Percentiles rank a stretch among this genome's conserved stretches.
These are phyloP conservation scores for Zygosaccharomyces rouxii DNA, from an alignment of 805 yeast species.

Conservation along the genomic window DNA sequence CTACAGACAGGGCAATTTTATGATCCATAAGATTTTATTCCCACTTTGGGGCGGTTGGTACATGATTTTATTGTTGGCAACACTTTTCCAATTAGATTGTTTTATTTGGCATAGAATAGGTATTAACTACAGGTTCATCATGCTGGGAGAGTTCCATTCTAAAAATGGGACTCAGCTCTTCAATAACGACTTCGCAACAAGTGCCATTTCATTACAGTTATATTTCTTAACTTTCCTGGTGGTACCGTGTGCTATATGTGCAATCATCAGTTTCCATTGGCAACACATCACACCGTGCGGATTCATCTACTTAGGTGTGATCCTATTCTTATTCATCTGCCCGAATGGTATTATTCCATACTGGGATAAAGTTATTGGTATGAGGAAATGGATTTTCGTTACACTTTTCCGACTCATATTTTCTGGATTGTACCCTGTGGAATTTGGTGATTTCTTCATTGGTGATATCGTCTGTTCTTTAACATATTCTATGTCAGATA, in stretches of 20 bases:
- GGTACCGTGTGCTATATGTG: slow-evolving; percentile 53
- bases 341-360: slow-evolving; percentile 28
- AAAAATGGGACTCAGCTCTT: slow-evolving; percentile 43
- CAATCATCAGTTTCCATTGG: slow-evolving; percentile 71
- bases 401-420: slow-evolving; percentile 67
- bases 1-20: slow-evolving; percentile 39
- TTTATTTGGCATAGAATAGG: slow-evolving; percentile 67
- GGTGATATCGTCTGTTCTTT: slow-evolving; percentile 90
- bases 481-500: slow-evolving; percentile 81
- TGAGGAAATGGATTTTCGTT: slow-evolving; percentile 73
- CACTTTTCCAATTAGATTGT: slow-evolving; percentile 66
- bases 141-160: slow-evolving; percentile 67
- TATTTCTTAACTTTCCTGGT: slow-evolving; percentile 59
- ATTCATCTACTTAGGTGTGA: slow-evolving; percentile 46
- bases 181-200: slow-evolving; percentile 37
- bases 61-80: slow-evolving; percentile 52
- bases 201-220: slow-evolving; percentile 42
- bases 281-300: slow-evolving; percentile 79
- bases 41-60: slow-evolving; percentile 95
- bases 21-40: slow-evolving; percentile 43
- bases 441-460: slow-evolving; percentile 86
- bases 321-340: slow-evolving; percentile 15
- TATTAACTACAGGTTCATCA: slow-evolving; percentile 86
- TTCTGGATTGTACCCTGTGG: slow-evolving; percentile 91
- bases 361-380: slow-evolving; percentile 39